Evolutionary conservation across 441 rosid genomes (phyloP).

Genomic region (Viola pubescens): DNA sequence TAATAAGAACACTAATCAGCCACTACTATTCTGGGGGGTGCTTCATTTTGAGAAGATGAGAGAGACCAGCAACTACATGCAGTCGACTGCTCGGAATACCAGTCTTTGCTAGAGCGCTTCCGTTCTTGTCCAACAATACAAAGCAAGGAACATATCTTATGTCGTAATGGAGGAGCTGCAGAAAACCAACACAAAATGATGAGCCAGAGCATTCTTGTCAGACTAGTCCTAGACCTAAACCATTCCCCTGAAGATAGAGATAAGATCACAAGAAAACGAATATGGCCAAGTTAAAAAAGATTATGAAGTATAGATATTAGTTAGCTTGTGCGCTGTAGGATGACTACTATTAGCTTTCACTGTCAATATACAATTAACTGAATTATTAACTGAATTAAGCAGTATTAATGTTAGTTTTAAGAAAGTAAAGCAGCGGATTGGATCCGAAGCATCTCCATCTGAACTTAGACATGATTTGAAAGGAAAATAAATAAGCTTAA

Average conservation of each 20-base stretch:
- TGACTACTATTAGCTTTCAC: too few relatives aligned
- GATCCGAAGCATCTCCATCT: too few relatives aligned
- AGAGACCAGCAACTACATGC: slow-evolving; percentile 77
- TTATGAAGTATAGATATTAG: too few relatives aligned
- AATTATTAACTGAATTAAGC: too few relatives aligned
- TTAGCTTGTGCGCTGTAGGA: too few relatives aligned
- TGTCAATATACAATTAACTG: too few relatives aligned
- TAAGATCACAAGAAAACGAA: neutral
- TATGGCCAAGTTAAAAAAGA: too few relatives aligned
- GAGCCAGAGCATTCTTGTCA: slow-evolving; percentile 3
- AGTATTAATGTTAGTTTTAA: too few relatives aligned
- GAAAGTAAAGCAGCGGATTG: too few relatives aligned
- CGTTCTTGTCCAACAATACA: slow-evolving; percentile 74
- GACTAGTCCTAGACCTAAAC: neutral
- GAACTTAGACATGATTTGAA: too few relatives aligned
- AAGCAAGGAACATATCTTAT: slow-evolving; percentile 85
- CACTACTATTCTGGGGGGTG: slow-evolving; percentile 25
- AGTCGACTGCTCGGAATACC: slow-evolving; percentile 76
- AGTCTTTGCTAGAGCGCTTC: slow-evolving; percentile 72
- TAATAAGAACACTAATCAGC: neutral
- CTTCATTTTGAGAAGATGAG: slow-evolving; percentile 73
- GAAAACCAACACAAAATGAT: slow-evolving; percentile 5
- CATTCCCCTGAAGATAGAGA: neutral
- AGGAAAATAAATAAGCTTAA: too few relatives aligned
- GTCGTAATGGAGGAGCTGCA: slow-evolving; percentile 87